Evolutionary conservation across 2,329 filamentous ascomycete species (phyloP).

Genomic region (Colletotrichum sp.): DNA sequence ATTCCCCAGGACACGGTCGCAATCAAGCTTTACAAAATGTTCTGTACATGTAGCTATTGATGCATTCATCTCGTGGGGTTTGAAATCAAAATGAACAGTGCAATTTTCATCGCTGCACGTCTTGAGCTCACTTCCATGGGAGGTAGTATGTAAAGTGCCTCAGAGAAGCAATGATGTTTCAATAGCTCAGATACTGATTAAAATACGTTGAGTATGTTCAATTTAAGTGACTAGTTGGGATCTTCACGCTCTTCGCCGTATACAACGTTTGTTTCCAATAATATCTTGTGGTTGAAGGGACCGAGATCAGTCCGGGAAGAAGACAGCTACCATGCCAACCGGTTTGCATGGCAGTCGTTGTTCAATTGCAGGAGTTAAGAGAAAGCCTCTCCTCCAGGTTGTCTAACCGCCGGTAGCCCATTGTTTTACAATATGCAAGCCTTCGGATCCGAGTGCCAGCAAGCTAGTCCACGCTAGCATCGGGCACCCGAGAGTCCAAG

Average conservation of each 20-base stretch:
- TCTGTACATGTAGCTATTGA: background rate
- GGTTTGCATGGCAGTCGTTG: no score
- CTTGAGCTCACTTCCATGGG: no score
- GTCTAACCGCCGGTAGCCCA: background rate
- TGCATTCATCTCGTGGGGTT: background rate
- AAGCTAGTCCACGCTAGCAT: background rate
- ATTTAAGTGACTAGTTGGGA: accelerated
- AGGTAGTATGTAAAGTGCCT: no score
- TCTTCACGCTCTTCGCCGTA: background rate
- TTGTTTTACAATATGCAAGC: background rate
- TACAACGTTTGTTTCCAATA: background rate
- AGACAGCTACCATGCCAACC: background rate
- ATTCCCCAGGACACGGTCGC: background rate
- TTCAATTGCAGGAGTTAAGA: background rate
- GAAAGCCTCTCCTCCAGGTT: background rate
- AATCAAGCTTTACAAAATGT: accelerated
- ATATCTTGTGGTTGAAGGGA: background rate
- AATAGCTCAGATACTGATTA: background rate
- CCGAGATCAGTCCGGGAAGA: background rate
- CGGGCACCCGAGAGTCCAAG: background rate
- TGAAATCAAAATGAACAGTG: background rate
- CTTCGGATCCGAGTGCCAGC: background rate
- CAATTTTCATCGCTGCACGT: background rate
- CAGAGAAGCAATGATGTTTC: background rate
- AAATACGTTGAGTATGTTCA: background rate